Base-by-base conservation (phyloP, 1,284 basidiomycete species). In the Fistulina hepatica region DNA sequence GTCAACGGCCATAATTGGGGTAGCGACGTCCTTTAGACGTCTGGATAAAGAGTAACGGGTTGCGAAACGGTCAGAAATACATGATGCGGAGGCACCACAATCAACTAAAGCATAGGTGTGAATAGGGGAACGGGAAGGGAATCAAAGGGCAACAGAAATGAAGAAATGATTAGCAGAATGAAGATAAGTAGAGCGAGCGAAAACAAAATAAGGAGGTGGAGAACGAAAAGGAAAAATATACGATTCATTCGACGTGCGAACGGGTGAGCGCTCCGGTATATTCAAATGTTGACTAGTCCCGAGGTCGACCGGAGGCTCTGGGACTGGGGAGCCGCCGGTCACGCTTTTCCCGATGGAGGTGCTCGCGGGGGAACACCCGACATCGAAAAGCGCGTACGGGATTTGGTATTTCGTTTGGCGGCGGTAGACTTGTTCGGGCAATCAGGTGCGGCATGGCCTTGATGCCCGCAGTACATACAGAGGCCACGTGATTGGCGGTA, bases 41-140 rank as follows among this genome's bases (percentile, higher is more conserved):
- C 47, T 44, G 3, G 57, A 41, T 19, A 61, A 44, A 3, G 47
- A 46, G 21, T 61, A 57, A 12, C 49, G 32, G 15, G 46, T 30
- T 3, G 53, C 51, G 32, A 59, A 60, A 12, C 24, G 31, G 1
- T 51, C 41, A 1, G 54, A 56, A 17, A 61, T 58, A 33, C 53
- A 58, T 13, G 52, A 59, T 7, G 35, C 35, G 1, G 51, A 51
- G 2, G 58, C 54, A 7, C 58, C 58, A 27, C 32, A 53, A 24
- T 48, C 40, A n/a, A 52, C 40, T 5, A 48, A 20, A 3, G 50
- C 43, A 33, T 45, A 47, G 5, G 50, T 50, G 9, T 43, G 40
- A 36, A 46, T 48, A 19, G 57, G 45, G 36, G 42, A 45, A 21
- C 33, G 36, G 40, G 34, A 39, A 17, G 43, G 44, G 21, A 44